phyloP scores from a whole-genome alignment of 345 rosid species.

The Trapa bicornis region DNA sequence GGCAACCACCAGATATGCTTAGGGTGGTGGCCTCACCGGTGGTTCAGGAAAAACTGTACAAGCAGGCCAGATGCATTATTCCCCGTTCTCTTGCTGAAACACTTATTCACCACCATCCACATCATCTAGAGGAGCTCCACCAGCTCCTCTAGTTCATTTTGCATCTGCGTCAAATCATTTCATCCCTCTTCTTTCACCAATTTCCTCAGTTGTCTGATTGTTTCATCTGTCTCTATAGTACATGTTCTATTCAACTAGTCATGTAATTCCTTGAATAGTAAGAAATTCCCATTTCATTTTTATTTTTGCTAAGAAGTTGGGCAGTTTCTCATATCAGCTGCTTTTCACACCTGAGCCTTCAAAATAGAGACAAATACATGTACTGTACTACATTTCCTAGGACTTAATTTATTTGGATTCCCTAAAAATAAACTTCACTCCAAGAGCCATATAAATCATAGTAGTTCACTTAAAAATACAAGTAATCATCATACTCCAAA shows the following conservation, averaged over 20 bases:
- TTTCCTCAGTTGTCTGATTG: no score
- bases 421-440: not conserved
- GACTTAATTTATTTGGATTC: not conserved
- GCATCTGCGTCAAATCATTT: no score
- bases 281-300: no score
- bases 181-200: no score
- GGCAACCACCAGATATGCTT: not conserved
- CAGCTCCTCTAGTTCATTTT: no score
- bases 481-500: not conserved
- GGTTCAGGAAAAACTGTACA: constrained; percentile 43
- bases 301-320: not conserved
- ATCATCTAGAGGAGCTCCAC: not conserved
- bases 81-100: not conserved
- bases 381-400: not conserved
- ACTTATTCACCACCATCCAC: not conserved
- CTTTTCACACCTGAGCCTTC: not conserved
- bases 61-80: constrained; percentile 29
- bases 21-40: constrained; percentile 25
- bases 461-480: not conserved
- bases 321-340: not conserved
- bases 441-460: not conserved
- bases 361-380: not conserved
- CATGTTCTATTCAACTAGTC: no score
- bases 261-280: no score
- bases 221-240: no score